Base-by-base conservation (phyloP, 176 grass and related monocot genomes). In the Oryza meridionalis region DNA sequence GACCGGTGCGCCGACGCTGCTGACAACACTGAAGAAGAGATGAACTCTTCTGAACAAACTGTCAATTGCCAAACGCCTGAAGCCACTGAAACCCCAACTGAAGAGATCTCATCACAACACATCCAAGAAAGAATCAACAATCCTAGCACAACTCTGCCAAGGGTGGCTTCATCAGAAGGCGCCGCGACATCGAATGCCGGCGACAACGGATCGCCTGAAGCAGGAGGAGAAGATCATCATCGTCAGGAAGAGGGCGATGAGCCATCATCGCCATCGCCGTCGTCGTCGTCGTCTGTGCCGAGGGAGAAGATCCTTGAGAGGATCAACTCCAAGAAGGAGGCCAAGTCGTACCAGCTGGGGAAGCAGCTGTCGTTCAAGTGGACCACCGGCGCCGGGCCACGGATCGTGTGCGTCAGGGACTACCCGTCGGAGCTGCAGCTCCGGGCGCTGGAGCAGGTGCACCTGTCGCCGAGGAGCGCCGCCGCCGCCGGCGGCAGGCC, bases 341-440 rank as follows among this genome's bases (percentile, higher is more conserved):
- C 88, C 31, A 89, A 89, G 63, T 93, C 92, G 1, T 97, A 91
- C 79, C 84, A 93, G 81, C 73, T 97, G 22, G 92, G 95, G 49
- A 93, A 91, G 86, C 90, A 94, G 67, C 77, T 90, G 65, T 94
- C 95, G 4, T 90, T 90, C 84, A 97, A 92, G 83, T 94, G 92
- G 95, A 92, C 90, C n/a, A 97, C 95, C 21, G 92, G 95, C 43
- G 95, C 90, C 5, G 95, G 95, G 1, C 95, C 95, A n/a, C 86
- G 95, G 46, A 97, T 97, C 69, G 87, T 92, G 50, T 97, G 92
- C 72, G 95, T 97, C 49, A 89, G 92, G 84, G 95, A 97, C 84
- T 93, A 94, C 78, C 95, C 92, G 47, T 82, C 90, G 22, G 92
- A 97, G 86, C 92, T 97, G 10, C 95, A 94, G 86, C 73, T 88